Base-by-base conservation (phyloP, 192 early-diverging fungal species). In the Coemansia sp. region DNA sequence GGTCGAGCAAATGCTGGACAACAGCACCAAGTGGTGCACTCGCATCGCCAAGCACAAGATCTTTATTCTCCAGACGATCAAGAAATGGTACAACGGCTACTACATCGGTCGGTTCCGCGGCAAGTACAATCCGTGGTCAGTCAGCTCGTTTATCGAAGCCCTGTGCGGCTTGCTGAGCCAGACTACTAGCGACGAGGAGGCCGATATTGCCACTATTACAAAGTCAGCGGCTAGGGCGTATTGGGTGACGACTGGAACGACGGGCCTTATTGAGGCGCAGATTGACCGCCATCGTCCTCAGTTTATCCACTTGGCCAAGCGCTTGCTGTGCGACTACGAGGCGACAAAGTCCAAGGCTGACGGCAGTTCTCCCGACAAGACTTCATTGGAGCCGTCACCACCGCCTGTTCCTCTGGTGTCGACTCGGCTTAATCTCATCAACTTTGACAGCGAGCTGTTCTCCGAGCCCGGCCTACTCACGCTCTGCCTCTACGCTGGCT, bases 11-110 rank as follows among this genome's bases (percentile, higher is more conserved):
- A 72, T 77, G 75, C 62, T 77, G 7, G 75, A 77, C 37, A 71
- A 69, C 62, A 72, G 69, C 62, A 59, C 70, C 10, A 61, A 41
- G 12, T 44, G 49, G 49, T 53, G 63, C 22, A 35, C 58, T 11
- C 40, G 20, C 55, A 65, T 75, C 22, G 50, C 49, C 29, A 38
- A 52, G 20, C 67, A 75, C 50, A 75, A 75, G 63, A 3, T 40
- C 13, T 43, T 38, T 20, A 75, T 75, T 18, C 37, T 75, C 27
- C 22, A 61, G 8, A 65, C 56, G 3, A 69, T 65, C 15, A 63
- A 67, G 12, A 59, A 62, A 1, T 75, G 73, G 73, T 75, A 69
- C 63, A 68, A 75, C 29, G 73, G 73, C 13, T 75, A 75, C 47
- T 75, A 61, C 52, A 75, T 75, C 13, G 67, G 67, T 2, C 73